A percentile compares a stretch with the other conserved stretches of the same genome.
Conservation (phyloP, 371 early-diverging fungal genomes). For the Lichtheimia ramosa region DNA sequence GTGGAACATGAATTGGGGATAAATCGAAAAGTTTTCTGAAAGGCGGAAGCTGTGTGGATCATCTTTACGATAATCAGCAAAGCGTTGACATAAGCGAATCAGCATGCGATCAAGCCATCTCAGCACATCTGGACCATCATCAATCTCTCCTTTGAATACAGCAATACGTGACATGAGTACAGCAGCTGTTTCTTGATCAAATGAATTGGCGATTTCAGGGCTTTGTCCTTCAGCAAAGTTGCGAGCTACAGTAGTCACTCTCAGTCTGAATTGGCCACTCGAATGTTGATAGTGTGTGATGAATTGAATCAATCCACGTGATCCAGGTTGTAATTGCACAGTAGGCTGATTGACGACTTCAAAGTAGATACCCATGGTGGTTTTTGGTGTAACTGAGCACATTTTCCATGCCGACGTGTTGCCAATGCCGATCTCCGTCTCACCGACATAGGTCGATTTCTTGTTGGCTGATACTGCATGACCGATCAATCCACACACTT, state of each 20-base stretch:
- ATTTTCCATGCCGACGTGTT: slow-evolving; percentile 95
- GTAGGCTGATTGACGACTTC: slow-evolving; percentile 91
- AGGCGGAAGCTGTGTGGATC: slow-evolving; percentile 95
- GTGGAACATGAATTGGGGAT: slow-evolving; percentile 99
- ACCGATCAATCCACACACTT: slow-evolving; percentile 96
- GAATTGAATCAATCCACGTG: slow-evolving; percentile 92
- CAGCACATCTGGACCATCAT: slow-evolving; percentile 98
- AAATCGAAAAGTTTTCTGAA: slow-evolving; percentile 94
- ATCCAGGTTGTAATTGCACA: slow-evolving; percentile 82
- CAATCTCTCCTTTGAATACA: slow-evolving; percentile 95
- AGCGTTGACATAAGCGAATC: slow-evolving; percentile 97
- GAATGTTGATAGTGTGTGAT: slow-evolving; percentile 96
- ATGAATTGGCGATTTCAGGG: slow-evolving; percentile 88
- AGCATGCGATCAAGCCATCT: slow-evolving; percentile 99
- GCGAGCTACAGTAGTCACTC: slow-evolving; percentile 95
- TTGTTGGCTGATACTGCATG: slow-evolving; percentile 90
- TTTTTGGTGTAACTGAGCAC: slow-evolving; percentile 85
- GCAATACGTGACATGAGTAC: slow-evolving; percentile 99
- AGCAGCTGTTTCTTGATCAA: slow-evolving; percentile 99
- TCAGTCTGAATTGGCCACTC: slow-evolving; percentile 85
- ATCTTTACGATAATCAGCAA: slow-evolving; percentile 96
- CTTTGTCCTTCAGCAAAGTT: slow-evolving; percentile 89
- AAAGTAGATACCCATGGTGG: slow-evolving; percentile 92
- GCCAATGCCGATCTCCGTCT: slow-evolving; percentile 98
- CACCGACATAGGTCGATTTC: slow-evolving; percentile 90